Evolutionary conservation across 2,329 filamentous ascomycete species (phyloP).

Genomic region (Fusarium agapanthi): DNA sequence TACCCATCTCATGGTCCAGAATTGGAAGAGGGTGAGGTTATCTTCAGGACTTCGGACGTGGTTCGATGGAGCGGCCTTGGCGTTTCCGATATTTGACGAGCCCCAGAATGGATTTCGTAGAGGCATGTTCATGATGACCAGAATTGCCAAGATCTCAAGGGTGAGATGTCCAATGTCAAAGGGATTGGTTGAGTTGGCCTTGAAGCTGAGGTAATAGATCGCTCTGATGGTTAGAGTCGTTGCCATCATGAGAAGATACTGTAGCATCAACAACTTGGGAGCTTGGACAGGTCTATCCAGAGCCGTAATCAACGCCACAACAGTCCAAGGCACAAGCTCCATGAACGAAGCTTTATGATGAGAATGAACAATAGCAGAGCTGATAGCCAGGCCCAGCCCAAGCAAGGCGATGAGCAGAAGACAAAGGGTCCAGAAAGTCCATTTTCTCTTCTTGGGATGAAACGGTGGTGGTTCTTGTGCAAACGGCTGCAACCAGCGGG

Average conservation of each 20-base stretch:
- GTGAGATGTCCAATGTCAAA: slow-evolving; percentile 37
- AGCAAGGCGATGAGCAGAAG: slow-evolving; percentile 46
- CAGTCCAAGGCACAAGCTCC: slow-evolving; percentile 52
- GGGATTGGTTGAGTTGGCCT: slow-evolving; percentile 23
- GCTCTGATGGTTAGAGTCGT: slow-evolving; percentile 46
- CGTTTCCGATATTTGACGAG: slow-evolving; percentile 44
- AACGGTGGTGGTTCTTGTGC: slow-evolving; percentile 49
- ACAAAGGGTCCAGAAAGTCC: slow-evolving; percentile 52
- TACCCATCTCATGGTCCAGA: slow-evolving; percentile 87
- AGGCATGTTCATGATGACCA: slow-evolving; percentile 50
- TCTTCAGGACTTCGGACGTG: slow-evolving; percentile 78
- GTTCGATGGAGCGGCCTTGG: slow-evolving; percentile 40
- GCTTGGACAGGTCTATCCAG: slow-evolving; percentile 53
- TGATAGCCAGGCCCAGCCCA: slow-evolving; percentile 48
- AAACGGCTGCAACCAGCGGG: slow-evolving; percentile 55
- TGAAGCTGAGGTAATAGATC: slow-evolving; percentile 42
- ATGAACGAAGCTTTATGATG: slow-evolving; percentile 42
- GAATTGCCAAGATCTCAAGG: slow-evolving; percentile 39
- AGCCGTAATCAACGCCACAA: slow-evolving; percentile 48
- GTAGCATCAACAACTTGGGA: slow-evolving; percentile 51
- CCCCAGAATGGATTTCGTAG: slow-evolving; percentile 49
- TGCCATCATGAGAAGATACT: slow-evolving; percentile 49
- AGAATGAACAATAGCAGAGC: slow-evolving; percentile 44
- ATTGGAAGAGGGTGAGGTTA: slow-evolving; percentile 80
- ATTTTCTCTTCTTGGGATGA: slow-evolving; percentile 41